A percentile compares a stretch with the other conserved stretches of the same genome.
Conservation (phyloP, 2,329 filamentous ascomycete genomes). For the Alternaria alternata region DNA sequence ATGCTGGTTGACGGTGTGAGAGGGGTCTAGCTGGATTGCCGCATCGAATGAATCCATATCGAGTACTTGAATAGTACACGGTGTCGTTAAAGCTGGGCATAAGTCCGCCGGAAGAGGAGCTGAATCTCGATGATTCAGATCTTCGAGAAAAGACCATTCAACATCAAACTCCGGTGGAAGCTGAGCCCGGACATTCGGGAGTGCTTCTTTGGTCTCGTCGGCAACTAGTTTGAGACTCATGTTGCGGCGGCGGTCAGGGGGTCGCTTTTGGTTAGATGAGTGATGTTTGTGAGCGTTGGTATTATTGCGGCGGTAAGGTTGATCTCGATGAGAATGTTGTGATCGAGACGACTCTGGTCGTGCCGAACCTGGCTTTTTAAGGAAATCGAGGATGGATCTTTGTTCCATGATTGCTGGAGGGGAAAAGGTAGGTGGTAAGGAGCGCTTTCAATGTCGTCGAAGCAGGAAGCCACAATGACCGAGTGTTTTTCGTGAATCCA, state of each 20-base stretch:
- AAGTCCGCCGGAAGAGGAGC: conserved; percentile 24
- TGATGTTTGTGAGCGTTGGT: conserved; percentile 5
- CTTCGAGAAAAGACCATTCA: conserved; percentile 26
- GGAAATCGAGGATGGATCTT: conserved; percentile 32
- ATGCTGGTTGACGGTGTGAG: conserved; percentile 23
- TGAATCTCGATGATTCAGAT: conserved; percentile 21
- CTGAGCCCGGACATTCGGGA: conserved; percentile 31
- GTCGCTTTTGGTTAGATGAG: conserved; percentile 14
- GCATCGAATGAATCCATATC: conserved; percentile 47
- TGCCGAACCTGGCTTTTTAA: conserved; percentile 17
- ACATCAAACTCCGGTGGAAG: conserved; percentile 27
- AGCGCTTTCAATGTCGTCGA: neutral
- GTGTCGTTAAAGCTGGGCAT: conserved; percentile 36
- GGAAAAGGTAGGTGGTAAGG: neutral
- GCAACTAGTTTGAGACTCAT: conserved; percentile 34
- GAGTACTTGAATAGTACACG: conserved; percentile 37
- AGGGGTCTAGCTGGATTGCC: conserved; percentile 38
- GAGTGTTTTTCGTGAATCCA: neutral
- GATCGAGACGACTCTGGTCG: conserved; percentile 14
- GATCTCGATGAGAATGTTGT: conserved; percentile 21
- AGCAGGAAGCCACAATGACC: neutral
- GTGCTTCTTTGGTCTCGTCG: conserved; percentile 34
- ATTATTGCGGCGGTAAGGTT: conserved; percentile 25
- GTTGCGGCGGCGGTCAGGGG: conserved; percentile 31
- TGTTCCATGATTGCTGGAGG: conserved; percentile 28